phyloP scores from a whole-genome alignment of 169 alveolate genomes.

The Cryptosporidium ubiquitum region DNA sequence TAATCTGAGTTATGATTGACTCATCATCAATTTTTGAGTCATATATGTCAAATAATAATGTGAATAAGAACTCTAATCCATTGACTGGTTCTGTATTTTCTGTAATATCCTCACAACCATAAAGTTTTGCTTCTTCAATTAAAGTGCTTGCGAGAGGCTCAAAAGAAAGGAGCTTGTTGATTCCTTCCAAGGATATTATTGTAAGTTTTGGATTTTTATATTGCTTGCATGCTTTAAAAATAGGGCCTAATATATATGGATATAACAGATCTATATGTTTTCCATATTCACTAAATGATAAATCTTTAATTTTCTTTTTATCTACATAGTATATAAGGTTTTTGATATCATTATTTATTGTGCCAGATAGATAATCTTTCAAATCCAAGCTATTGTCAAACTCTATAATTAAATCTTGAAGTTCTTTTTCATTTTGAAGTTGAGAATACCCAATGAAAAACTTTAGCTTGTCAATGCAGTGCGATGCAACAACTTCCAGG shows the following conservation, averaged over 20 bases:
- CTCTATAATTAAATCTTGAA: conserved; percentile 23
- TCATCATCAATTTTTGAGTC: conserved; percentile 34
- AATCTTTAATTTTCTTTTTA: conserved; percentile 17
- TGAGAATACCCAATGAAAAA: conserved; percentile 25
- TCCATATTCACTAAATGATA: conserved; percentile 12
- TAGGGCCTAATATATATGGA: conserved; percentile 46
- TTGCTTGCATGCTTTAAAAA: conserved; percentile 47
- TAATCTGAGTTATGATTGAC: neutral
- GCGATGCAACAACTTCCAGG: conserved; percentile 34
- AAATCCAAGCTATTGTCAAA: neutral
- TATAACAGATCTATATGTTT: conserved; percentile 13
- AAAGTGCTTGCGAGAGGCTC: neutral
- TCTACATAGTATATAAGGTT: conserved; percentile 18
- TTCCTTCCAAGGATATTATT: conserved; percentile 42
- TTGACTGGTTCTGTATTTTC: neutral
- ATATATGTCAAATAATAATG: conserved; percentile 11
- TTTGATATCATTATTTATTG: conserved; percentile 6
- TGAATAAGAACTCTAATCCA: conserved; percentile 29
- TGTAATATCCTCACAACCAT: conserved; percentile 4
- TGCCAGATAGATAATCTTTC: neutral
- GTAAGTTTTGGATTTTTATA: conserved; percentile 20
- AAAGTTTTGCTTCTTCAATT: conserved; percentile 9
- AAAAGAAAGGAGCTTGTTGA: conserved; percentile 37
- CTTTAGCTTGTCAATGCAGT: conserved; percentile 59
- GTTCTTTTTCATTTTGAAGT: conserved; percentile 2